A percentile compares a stretch with the other conserved stretches of the same genome.
These are phyloP conservation scores for Colletotrichum orbiculare DNA, from an alignment of 2,329 filamentous ascomycete genomes.

Conservation along the genomic window DNA sequence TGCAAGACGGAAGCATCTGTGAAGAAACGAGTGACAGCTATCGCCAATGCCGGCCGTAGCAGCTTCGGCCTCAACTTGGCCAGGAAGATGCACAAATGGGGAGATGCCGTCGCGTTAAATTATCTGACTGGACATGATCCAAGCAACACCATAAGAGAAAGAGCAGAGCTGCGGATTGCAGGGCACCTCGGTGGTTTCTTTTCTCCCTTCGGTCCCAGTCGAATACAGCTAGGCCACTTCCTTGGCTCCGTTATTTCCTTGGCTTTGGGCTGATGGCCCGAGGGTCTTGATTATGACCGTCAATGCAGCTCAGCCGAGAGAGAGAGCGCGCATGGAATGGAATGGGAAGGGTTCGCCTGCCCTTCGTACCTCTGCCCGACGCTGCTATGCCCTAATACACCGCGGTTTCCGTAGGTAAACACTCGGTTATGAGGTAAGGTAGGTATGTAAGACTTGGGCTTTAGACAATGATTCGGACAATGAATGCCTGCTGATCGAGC, in stretches of 20 bases:
- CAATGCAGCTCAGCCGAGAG: conserved; percentile 9
- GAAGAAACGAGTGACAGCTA: no score
- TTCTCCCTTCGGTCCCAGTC: conserved; percentile 24
- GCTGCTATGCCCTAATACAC: no score
- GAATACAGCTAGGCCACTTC: conserved; percentile 17
- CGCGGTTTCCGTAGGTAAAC: no score
- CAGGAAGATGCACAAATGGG: conserved; percentile 17
- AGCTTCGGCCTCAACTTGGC: conserved; percentile 28
- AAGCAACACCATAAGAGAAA: conserved; percentile 24
- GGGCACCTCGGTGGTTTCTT: conserved; percentile 25
- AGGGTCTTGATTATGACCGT: conserved; percentile 10
- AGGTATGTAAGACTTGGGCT: no score
- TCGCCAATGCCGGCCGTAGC: neutral
- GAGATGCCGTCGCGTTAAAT: conserved; percentile 25
- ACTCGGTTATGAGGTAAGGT: no score
- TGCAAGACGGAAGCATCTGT: no score
- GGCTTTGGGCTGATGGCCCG: conserved; percentile 18
- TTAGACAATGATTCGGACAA: conserved; percentile 6
- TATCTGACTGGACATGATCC: conserved; percentile 23
- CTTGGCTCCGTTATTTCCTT: conserved; percentile 19
- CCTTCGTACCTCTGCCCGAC: conserved; percentile 11
- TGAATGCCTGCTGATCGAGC: conserved; percentile 3
- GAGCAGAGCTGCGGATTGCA: neutral
- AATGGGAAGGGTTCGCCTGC: conserved; percentile 6
- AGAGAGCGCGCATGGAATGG: conserved; percentile 7